These are phyloP conservation scores for Diaporthe helianthi DNA, from an alignment of 2,329 filamentous ascomycete species.

Conservation along the genomic window DNA sequence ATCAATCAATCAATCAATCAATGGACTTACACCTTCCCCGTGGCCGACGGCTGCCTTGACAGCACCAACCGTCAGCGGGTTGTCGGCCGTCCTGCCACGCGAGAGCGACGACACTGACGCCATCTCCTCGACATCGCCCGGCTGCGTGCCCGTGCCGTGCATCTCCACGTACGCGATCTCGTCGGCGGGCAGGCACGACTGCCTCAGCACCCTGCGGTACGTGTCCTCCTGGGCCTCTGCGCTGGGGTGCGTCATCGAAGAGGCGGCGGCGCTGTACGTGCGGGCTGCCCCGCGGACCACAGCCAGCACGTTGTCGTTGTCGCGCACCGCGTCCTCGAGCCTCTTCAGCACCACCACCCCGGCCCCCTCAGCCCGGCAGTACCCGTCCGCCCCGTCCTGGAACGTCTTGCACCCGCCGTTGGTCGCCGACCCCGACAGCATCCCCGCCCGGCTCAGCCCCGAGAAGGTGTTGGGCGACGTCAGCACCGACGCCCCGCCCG, in stretches of 20 bases:
- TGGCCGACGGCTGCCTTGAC: slow-evolving; percentile 12
- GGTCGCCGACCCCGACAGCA: slow-evolving; percentile 52
- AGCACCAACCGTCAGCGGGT: slow-evolving; percentile 7
- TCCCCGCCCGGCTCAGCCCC: slow-evolving; percentile 46
- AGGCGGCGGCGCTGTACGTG: slow-evolving; percentile 41
- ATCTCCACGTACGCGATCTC: slow-evolving; percentile 10
- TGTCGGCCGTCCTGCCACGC: neutral
- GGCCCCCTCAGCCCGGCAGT: slow-evolving; percentile 58
- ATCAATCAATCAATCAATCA: too few species aligned
- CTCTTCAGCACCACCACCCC: slow-evolving; percentile 55
- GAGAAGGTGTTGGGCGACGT: slow-evolving; percentile 40
- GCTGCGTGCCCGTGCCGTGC: slow-evolving; percentile 18
- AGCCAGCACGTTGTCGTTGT: slow-evolving; percentile 53
- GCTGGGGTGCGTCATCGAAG: slow-evolving; percentile 9
- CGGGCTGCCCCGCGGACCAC: slow-evolving; percentile 47
- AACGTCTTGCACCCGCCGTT: slow-evolving; percentile 45
- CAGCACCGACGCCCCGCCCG: slow-evolving; percentile 49
- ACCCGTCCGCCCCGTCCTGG: slow-evolving; percentile 51
- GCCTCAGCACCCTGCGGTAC: neutral
- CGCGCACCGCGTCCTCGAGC: slow-evolving; percentile 52
- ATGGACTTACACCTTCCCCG: slow-evolving; percentile 13
- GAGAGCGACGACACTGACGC: neutral
- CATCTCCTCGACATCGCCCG: slow-evolving; percentile 13
- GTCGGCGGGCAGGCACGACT: neutral
- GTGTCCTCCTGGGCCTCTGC: neutral